Conservation (phyloP, 805 yeast species). For the Danielozyma ontarioensis region DNA sequence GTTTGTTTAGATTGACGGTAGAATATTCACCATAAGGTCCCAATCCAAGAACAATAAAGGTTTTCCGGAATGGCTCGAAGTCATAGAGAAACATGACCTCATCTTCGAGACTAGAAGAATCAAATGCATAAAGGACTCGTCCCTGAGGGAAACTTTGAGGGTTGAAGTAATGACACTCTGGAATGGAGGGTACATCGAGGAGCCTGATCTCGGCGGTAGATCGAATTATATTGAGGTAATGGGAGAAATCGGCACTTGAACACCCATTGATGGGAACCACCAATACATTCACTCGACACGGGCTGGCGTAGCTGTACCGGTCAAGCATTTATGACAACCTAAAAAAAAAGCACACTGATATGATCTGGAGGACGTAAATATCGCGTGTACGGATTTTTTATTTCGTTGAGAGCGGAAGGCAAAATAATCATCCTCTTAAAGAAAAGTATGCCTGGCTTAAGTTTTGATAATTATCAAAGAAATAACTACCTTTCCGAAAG, state of each 20-base stretch:
- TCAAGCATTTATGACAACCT: slow-evolving; percentile 6
- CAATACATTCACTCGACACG: slow-evolving; percentile 61
- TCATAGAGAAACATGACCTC: slow-evolving; percentile 70
- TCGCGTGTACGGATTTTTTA: too few species aligned
- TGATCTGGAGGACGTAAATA: too few species aligned
- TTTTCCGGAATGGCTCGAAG: slow-evolving; percentile 83
- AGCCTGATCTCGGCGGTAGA: slow-evolving; percentile 58
- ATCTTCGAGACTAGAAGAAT: slow-evolving; percentile 41
- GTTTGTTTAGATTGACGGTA: slow-evolving; percentile 36
- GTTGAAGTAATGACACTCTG: slow-evolving; percentile 48
- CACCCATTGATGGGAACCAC: slow-evolving; percentile 63
- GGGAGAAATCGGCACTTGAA: slow-evolving; percentile 34
- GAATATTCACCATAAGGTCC: slow-evolving; percentile 25
- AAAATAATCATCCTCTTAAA: too few species aligned
- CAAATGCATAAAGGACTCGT: slow-evolving; percentile 54
- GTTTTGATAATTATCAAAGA: slow-evolving; percentile 91
- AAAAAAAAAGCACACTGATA: not conserved
- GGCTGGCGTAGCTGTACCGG: slow-evolving; percentile 48
- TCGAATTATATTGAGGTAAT: slow-evolving; percentile 40
- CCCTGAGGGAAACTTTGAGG: slow-evolving; percentile 88
- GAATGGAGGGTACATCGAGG: slow-evolving; percentile 68
- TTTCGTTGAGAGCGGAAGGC: too few species aligned
- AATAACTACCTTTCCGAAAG: slow-evolving; percentile 66
- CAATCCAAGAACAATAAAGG: slow-evolving; percentile 53
- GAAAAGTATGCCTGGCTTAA: slow-evolving; percentile 84